These are phyloP conservation scores for Periconia sp. DNA, from an alignment of 2,329 filamentous ascomycete species.

Conservation along the genomic window DNA sequence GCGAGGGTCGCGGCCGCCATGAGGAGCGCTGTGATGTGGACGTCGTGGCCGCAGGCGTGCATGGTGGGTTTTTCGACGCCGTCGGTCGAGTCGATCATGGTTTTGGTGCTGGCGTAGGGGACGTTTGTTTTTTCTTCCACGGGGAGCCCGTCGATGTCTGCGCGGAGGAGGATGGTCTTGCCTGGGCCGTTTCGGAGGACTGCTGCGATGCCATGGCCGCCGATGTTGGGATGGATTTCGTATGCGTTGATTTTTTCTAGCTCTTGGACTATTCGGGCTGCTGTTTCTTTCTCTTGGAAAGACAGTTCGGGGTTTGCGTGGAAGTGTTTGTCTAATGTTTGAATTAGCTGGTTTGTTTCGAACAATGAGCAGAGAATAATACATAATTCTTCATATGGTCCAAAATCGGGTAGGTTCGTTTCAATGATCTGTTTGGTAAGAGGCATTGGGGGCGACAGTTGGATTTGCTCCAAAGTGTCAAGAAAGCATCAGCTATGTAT, in stretches of 20 bases:
- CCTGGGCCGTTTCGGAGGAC: conserved; percentile 59
- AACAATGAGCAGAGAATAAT: conserved; percentile 1
- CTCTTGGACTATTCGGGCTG: conserved; percentile 29
- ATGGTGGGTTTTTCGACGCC: conserved; percentile 60
- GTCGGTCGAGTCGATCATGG: conserved; percentile 45
- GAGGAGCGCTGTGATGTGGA: conserved; percentile 63
- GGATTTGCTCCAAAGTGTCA: too few species aligned
- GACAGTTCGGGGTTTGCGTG: conserved; percentile 41
- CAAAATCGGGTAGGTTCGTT: conserved; percentile 25
- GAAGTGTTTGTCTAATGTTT: conserved; percentile 32
- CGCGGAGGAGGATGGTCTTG: conserved; percentile 59
- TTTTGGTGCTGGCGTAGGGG: conserved; percentile 50
- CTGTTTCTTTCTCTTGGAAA: conserved; percentile 37
- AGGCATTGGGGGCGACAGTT: conserved; percentile 17
- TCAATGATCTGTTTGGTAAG: conserved; percentile 30
- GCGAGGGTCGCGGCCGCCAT: conserved; percentile 57
- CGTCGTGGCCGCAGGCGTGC: conserved; percentile 68
- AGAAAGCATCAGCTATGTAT: too few species aligned
- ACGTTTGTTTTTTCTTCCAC: conserved; percentile 59
- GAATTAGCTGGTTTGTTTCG: neutral
- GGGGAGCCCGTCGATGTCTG: conserved; percentile 65
- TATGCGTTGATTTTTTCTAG: conserved; percentile 38
- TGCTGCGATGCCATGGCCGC: conserved; percentile 61
- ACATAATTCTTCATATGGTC: conserved; percentile 39
- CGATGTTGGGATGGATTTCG: conserved; percentile 55